Base-by-base conservation (phyloP, 2,329 filamentous ascomycete species). In the Colletotrichum tabaci region DNA sequence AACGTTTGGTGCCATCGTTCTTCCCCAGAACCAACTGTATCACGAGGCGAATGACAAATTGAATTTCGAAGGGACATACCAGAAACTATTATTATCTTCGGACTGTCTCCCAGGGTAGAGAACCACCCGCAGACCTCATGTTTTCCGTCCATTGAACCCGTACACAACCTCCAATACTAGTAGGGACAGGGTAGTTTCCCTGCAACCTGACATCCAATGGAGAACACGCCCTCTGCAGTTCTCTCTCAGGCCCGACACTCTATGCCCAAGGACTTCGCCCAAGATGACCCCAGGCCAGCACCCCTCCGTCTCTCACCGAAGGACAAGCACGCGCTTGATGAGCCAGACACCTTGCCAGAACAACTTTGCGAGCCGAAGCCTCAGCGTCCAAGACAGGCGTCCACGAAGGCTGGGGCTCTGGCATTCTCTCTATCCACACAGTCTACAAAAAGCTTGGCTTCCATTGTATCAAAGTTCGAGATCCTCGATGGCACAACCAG, bases 381-480 rank as follows among this genome's bases (percentile, higher is more conserved):
- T 7, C 42, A 6, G 42, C 15, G 15, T 44, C 42, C 16, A 18
- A 1, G 16, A 18, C 42, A 18, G 4, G 35, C 9, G 9, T 3
- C 9, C 35, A 38, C 10, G 35, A 10, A 38, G 35, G 35, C 9
- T 10, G 35, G 35, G 35, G 1, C 35, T 38, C 35, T 38, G 35
- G 2, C 8, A 10, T 10, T 10, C 35, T 38, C 8, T 9, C 16
- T 16, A 12, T n/a, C 53, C n/a, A 40, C 16, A 3, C 53, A 56
- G 18, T 18, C 12, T 38, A 12, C 30, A 18, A 18, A 7, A 30
- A 40, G 21, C 18, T 13, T 67, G 47, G 68, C 68, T n/a, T 57
- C 68, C n/a, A 46, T 71, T 18, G 63, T 67, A 8, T 71, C 63
- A 13, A 67, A 62, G 44, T 71, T 67, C 49, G 66, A 69, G 13